Percentiles rank a stretch among this genome's conserved stretches.
These are phyloP conservation scores for Yamadazyma triangularis DNA, from an alignment of 1,139 yeast species.

Conservation along the genomic window DNA sequence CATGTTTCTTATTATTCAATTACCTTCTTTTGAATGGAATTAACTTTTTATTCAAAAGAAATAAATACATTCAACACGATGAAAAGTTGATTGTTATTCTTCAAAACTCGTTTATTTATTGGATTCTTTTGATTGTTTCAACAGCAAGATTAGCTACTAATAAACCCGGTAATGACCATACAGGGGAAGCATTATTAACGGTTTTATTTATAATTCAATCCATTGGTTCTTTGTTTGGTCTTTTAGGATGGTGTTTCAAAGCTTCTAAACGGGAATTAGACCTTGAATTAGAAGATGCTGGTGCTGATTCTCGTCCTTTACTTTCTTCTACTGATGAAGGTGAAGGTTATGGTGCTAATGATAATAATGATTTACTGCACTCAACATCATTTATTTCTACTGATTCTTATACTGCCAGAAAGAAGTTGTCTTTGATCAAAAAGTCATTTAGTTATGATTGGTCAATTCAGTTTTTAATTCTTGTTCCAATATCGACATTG, in stretches of 20 bases:
- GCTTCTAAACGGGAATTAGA: constrained; percentile 14
- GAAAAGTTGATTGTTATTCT: constrained; percentile 66
- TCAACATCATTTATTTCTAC: constrained; percentile 12
- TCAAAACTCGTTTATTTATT: constrained; percentile 50
- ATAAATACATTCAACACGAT: constrained; percentile 57
- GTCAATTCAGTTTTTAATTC: constrained; percentile 65
- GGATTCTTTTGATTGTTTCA: constrained; percentile 48
- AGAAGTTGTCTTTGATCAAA: constrained; percentile 15
- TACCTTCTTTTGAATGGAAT: constrained; percentile 50
- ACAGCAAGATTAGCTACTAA: constrained; percentile 45
- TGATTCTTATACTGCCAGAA: constrained; percentile 12
- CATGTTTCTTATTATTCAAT: constrained; percentile 50
- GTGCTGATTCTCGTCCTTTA: constrained; percentile 23
- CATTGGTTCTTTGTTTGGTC: constrained; percentile 51
- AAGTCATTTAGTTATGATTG: constrained; percentile 68
- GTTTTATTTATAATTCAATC: constrained; percentile 50
- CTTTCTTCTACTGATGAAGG: constrained; percentile 15
- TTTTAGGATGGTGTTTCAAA: constrained; percentile 41
- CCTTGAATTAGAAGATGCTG: constrained; percentile 13
- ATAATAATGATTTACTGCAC: constrained; percentile 6
- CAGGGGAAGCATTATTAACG: constrained; percentile 58
- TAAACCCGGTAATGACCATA: constrained; percentile 40
- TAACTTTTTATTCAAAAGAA: constrained; percentile 35
- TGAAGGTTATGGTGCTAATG: constrained; percentile 26
- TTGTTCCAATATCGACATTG: constrained; percentile 63